Evolutionary conservation across 1,284 basidiomycete species (phyloP), one percentile per base, ranked within the genome.

Genomic region (Moesziomyces sp.): DNA sequence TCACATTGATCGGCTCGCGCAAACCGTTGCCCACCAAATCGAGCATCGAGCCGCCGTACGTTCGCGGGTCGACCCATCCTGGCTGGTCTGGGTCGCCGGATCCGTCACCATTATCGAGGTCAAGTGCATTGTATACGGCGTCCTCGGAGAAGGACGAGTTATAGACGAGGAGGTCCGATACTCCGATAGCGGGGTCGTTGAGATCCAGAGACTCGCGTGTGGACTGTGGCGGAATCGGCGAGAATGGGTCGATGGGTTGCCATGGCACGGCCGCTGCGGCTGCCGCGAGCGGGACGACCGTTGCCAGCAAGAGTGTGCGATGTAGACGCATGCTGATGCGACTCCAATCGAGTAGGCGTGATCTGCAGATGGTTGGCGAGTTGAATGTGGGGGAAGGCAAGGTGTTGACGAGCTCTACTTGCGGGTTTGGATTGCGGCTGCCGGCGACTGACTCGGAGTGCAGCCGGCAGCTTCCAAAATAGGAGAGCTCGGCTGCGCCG

Each of bases 1-100:
- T 93, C 58, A 89, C 87, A 76, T 98, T 97, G 59, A 97, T 85
- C 3, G 94, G 95, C 85, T 97, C 95, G 44, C 93, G 92, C 56
- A 92, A 88, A 9, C 93, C 92, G 90, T 19, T 93, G 91, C 38
- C 86, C 81, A 56, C 88, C 86, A 24, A 52, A 50, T 83, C 81
- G 45, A 83, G 67, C 79, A 81, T 81, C 42, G 74, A 78, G 1
- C 81, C 81, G 11, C 68, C 68, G 14, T 74, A 46, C 21, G 51
- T 50, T 9, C 67, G 58, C 2, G 81, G 81, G 26, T 76, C 65
- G 38, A 72, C 47, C 81, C 81, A 83, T 2, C 80, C 67, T 0
- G 61, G 63, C 5, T 58, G 44, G 8, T 74, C 60, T 0, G 76
- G 75, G 35, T 71, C 58, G 13, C 70, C 64, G 6, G 57, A 52